Conservation (phyloP, 768 basidiomycete genomes). For the Cystofilobasidium macerans region DNA sequence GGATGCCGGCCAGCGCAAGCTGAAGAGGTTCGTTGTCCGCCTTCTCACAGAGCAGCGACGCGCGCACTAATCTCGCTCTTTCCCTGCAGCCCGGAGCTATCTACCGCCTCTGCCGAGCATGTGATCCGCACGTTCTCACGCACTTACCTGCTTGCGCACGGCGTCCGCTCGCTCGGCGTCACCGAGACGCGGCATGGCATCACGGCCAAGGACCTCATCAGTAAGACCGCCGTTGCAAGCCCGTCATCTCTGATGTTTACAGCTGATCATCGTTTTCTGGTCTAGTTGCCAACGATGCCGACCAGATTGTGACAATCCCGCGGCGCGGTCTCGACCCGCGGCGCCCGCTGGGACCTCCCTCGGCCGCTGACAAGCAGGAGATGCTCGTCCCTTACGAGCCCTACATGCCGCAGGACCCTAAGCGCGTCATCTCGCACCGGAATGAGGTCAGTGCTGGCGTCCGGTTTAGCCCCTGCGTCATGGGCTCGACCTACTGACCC, state of each 20-base stretch:
- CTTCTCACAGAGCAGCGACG: not conserved
- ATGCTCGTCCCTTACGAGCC: conserved; percentile 76
- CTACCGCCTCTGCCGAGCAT: conserved; percentile 48
- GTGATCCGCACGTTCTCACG: conserved; percentile 55
- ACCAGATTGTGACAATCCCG: conserved; percentile 64
- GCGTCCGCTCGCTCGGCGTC: conserved; percentile 56
- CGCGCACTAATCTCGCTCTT: not conserved
- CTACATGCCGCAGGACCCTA: conserved; percentile 57
- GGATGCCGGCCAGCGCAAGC: conserved; percentile 34
- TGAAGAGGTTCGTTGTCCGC: conserved; percentile 11
- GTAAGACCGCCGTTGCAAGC: conserved; percentile 42
- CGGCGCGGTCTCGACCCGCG: conserved; percentile 69
- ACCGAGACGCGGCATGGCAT: conserved; percentile 85
- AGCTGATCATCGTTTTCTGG: not conserved
- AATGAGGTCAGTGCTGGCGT: conserved; percentile 43
- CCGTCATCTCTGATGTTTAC: conserved; percentile 10
- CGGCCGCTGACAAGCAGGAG: conserved; percentile 70
- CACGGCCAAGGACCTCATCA: conserved; percentile 69
- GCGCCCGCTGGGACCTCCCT: conserved; percentile 63
- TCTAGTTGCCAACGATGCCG: conserved; percentile 67
- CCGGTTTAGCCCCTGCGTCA: no score
- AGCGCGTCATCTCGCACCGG: conserved; percentile 48
- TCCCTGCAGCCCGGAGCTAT: conserved; percentile 45
- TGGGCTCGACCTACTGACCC: not conserved
- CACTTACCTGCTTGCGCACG: conserved; percentile 58